Evolutionary conservation across 2,329 filamentous ascomycete species (phyloP).

Genomic region (Atkinsonella hypoxylon): DNA sequence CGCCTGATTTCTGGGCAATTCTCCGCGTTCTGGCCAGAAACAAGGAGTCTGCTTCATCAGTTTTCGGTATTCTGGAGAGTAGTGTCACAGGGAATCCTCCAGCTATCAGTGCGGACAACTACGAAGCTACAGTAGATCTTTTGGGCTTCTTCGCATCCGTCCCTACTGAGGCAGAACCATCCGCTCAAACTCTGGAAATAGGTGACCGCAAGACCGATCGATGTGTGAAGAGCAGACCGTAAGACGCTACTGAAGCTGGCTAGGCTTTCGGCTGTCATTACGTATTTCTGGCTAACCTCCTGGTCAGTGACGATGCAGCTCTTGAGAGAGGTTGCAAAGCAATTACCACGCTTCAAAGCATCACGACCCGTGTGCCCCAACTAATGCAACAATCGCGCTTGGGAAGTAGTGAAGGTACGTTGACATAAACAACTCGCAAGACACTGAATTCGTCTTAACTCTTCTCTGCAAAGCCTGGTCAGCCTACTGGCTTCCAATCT

Average conservation of each 20-base stretch:
- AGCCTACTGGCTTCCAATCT: constrained; percentile 93
- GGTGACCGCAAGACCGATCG: constrained; percentile 23
- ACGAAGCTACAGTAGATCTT: constrained; percentile 73
- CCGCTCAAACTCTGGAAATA: constrained; percentile 56
- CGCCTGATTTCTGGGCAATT: constrained; percentile 94
- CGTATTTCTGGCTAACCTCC: background rate
- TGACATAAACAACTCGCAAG: too few species aligned
- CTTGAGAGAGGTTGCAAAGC: constrained; percentile 71
- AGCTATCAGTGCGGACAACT: constrained; percentile 89
- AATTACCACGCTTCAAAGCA: constrained; percentile 66
- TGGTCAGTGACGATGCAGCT: constrained; percentile 30
- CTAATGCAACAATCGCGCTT: constrained; percentile 90
- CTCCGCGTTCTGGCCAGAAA: constrained; percentile 62
- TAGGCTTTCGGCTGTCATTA: too few species aligned
- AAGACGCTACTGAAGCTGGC: background rate
- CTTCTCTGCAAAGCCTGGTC: constrained; percentile 59
- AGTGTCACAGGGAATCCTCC: constrained; percentile 63
- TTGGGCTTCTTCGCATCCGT: constrained; percentile 84
- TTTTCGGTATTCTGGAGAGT: constrained; percentile 78
- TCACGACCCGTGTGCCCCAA: constrained; percentile 70
- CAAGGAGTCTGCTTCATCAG: constrained; percentile 58
- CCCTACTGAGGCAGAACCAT: constrained; percentile 57
- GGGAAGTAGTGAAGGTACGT: constrained; percentile 66
- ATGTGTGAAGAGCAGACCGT: constrained; percentile 17
- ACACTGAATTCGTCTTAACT: constrained; percentile 4